Percentiles rank a stretch among this genome's conserved stretches.
Evolutionary conservation across 2,329 filamentous ascomycete species (phyloP).

Genomic region (Epichloe typhina): DNA sequence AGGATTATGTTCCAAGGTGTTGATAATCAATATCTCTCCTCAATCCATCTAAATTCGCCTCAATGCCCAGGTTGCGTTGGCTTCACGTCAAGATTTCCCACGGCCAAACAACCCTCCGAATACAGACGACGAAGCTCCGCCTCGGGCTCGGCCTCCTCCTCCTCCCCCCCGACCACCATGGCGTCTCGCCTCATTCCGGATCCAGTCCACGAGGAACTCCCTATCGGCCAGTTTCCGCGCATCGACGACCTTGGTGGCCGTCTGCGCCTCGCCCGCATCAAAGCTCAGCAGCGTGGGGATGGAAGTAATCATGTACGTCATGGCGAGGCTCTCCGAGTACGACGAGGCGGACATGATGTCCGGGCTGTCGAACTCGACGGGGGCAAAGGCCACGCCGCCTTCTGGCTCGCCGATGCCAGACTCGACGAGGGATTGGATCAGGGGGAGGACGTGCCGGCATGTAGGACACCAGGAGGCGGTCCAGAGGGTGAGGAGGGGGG

Average conservation of each 20-base stretch:
- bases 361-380: conserved; percentile 43
- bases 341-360: conserved; percentile 33
- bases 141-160: conserved; percentile 27
- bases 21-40: no score
- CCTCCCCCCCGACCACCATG: conserved; percentile 30
- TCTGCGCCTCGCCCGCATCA: conserved; percentile 39
- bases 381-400: conserved; percentile 40
- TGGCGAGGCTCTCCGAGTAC: conserved; percentile 25
- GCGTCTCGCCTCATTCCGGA: conserved; percentile 35
- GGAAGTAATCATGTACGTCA: conserved; percentile 44
- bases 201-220: conserved; percentile 40
- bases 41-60: no score
- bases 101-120: conserved; percentile 30
- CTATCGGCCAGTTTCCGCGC: conserved; percentile 34
- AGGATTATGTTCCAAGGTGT: no score
- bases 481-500: conserved; percentile 47
- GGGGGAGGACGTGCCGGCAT: conserved; percentile 38
- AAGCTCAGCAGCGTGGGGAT: conserved; percentile 47
- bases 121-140: conserved; percentile 12
- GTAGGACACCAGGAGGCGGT: conserved; percentile 44
- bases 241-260: conserved; percentile 35
- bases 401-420: conserved; percentile 39
- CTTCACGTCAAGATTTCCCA: conserved; percentile 4
- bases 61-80: neutral
- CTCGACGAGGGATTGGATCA: conserved; percentile 34